Evolutionary conservation across 169 alveolate species (phyloP).

Genomic region (Plasmodium billcollinsi): DNA sequence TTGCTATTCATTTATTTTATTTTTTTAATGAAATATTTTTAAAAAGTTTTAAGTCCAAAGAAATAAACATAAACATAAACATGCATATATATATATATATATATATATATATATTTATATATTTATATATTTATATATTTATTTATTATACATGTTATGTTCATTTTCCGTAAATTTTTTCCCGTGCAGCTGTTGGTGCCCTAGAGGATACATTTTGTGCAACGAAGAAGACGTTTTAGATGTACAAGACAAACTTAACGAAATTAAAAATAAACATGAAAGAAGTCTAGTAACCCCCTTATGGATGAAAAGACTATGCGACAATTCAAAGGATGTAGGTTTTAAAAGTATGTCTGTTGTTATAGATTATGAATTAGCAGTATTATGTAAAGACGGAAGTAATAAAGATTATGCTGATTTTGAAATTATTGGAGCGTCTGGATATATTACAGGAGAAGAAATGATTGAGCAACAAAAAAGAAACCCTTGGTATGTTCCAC

Average conservation of each 20-base stretch:
- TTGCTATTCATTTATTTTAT: not conserved
- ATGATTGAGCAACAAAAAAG: constrained; percentile 8
- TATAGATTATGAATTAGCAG: constrained; percentile 70
- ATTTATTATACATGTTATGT: not conserved
- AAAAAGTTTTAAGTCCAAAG: not conserved
- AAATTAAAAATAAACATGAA: constrained; percentile 19
- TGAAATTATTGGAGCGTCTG: constrained; percentile 71
- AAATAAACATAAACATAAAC: not conserved
- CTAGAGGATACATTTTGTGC: constrained; percentile 74
- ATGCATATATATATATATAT: not conserved
- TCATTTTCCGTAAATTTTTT: not conserved
- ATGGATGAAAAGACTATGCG: constrained; percentile 64
- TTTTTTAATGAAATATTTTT: not conserved
- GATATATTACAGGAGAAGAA: constrained; percentile 28
- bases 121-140: not conserved
- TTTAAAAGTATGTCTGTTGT: constrained; percentile 74
- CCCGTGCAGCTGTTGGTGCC: constrained; percentile 70
- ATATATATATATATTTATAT: not conserved
- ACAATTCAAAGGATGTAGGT: constrained; percentile 41
- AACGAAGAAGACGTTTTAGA: constrained; percentile 69
- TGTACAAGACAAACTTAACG: constrained; percentile 33
- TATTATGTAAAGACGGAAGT: constrained; percentile 35
- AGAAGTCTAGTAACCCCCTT: constrained; percentile 32
- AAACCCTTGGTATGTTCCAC: constrained; percentile 43
- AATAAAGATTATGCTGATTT: constrained; percentile 26